Evolutionary conservation across 805 yeast genomes (phyloP), one percentile per base, ranked within the genome.

Genomic region (Saccharomyces cerevisiae): DNA sequence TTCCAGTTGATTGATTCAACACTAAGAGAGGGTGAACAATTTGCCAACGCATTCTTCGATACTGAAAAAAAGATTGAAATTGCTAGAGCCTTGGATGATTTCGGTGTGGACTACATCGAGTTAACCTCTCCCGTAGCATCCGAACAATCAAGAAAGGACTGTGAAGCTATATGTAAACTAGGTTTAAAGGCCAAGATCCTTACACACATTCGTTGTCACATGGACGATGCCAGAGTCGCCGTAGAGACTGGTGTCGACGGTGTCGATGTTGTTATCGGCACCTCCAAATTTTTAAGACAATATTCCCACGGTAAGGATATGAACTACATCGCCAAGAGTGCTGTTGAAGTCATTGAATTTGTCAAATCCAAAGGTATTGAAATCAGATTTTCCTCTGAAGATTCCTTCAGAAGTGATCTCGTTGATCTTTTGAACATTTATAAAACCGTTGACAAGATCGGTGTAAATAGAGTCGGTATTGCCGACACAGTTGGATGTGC

Each of bases 401-500:
- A 92, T 76, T 89, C 97, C 13, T 92, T 92, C 82, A 86, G 99
- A 75, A 87, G 96, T 48, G 98, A 92, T 73, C 83, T 92, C 64
- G 98, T 92, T 55, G 99, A 92, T 70, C 78, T 92, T 70, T 82
- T 92, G 68, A 92, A 92, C 77, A 94, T 92, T 62, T 92, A 92
- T 79, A 87, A 90, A 73, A 90, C 97, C 30, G 99, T 92, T 60
- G 95, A 89, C 77, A 89, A 89, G 76, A 89, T 92, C 65, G 99
- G 99, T 67, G 99, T 92, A 59, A 88, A 94, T 79, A 84, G 99
- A 73, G 97, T 92, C 54, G 99, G 99, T 76, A 92, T 92, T 74
- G 99, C 99, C 59, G 99, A 92, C 73, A 92, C 99, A 32, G 99
- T 92, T 55, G 99, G 99, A 47, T 87, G 98, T 73, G 99, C 99